These are phyloP conservation scores for Amanita polypyramis DNA, from an alignment of 768 basidiomycete genomes.

Conservation along the genomic window DNA sequence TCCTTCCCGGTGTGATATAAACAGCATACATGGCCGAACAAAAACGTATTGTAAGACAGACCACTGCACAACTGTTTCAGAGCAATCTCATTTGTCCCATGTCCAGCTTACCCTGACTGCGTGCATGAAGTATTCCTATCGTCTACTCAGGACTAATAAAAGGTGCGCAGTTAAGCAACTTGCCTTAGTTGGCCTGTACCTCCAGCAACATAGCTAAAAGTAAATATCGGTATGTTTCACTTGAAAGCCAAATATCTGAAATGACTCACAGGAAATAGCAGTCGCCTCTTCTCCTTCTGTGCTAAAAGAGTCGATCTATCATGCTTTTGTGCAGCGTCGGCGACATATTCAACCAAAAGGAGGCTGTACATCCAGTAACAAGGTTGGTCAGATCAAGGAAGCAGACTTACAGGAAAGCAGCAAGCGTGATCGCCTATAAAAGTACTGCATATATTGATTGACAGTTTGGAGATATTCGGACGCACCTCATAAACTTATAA, in stretches of 20 bases:
- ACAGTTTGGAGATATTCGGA: not conserved
- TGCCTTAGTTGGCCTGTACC: conserved; percentile 63
- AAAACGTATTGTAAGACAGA: conserved; percentile 74
- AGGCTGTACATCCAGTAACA: conserved; percentile 26
- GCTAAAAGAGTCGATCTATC: conserved; percentile 48
- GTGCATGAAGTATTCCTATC: conserved; percentile 69
- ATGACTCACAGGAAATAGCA: conserved; percentile 42
- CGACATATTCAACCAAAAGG: conserved; percentile 69
- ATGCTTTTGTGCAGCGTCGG: conserved; percentile 44
- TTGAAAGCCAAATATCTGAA: not conserved
- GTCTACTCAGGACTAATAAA: conserved; percentile 1
- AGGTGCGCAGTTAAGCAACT: not conserved
- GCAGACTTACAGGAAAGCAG: conserved; percentile 53
- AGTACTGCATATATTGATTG: not conserved
- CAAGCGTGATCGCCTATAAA: conserved; percentile 54
- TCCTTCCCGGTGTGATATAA: not conserved
- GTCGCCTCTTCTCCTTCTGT: conserved; percentile 55
- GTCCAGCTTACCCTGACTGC: conserved; percentile 44
- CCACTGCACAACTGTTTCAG: conserved; percentile 35
- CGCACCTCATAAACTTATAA: conserved; percentile 47
- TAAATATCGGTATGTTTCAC: not conserved
- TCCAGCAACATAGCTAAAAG: conserved; percentile 55
- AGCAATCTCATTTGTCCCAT: conserved; percentile 2
- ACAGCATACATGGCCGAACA: conserved; percentile 31
- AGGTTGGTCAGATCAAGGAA: not conserved